phyloP scores from a whole-genome alignment of 2,329 filamentous ascomycete genomes.

The Colletotrichum viniferum region DNA sequence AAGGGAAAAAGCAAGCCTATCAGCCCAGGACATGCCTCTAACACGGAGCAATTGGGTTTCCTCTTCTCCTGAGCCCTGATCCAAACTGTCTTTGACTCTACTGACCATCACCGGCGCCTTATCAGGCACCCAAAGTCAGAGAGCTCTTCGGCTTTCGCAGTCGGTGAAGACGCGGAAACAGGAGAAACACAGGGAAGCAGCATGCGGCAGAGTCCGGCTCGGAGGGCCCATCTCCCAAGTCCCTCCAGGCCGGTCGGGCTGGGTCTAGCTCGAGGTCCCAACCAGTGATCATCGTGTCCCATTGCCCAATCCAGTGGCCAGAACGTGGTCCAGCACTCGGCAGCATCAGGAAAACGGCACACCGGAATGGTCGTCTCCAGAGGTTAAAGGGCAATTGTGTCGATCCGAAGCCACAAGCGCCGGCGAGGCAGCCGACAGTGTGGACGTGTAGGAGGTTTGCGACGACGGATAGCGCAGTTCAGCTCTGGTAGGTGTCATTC shows the following conservation, averaged over 20 bases:
- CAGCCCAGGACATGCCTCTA: background rate
- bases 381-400: background rate
- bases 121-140: background rate
- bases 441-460: background rate
- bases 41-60: background rate
- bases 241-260: background rate
- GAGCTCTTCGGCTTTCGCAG: background rate
- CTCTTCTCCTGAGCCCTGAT: background rate
- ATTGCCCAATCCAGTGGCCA: background rate
- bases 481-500: background rate
- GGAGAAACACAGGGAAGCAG: background rate
- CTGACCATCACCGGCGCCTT: background rate
- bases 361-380: background rate
- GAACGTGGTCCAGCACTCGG: background rate
- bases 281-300: background rate
- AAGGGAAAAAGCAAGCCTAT: background rate
- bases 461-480: background rate
- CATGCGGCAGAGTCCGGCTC: background rate
- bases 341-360: background rate
- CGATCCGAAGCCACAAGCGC: slow-evolving; percentile 11
- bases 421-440: background rate
- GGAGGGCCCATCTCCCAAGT: background rate
- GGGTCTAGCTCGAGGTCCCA: background rate
- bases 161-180: background rate
- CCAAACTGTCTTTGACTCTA: background rate